phyloP scores from a whole-genome alignment of 768 basidiomycete species.

The Boletellus sp. region DNA sequence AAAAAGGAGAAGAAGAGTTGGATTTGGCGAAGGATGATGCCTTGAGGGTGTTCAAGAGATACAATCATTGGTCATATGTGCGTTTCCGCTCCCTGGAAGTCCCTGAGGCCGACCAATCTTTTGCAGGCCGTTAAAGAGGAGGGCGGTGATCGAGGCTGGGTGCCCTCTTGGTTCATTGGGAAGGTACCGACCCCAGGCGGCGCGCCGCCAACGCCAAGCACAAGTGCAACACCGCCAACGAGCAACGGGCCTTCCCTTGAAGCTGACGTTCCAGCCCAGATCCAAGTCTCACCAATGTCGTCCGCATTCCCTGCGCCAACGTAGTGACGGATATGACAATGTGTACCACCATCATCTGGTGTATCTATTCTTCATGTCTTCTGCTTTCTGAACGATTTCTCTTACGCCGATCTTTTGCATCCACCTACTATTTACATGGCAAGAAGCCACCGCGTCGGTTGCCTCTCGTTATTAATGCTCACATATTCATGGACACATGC shows the following conservation, averaged over 20 bases:
- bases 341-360: conserved; percentile 10
- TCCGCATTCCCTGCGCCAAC: conserved; percentile 63
- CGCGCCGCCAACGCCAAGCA: conserved; percentile 46
- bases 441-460: conserved; percentile 12
- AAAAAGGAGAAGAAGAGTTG: conserved; percentile 91
- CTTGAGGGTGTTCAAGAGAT: conserved; percentile 92
- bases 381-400: conserved; percentile 16
- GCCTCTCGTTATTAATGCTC: conserved; percentile 28
- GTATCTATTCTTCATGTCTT: conserved; percentile 22
- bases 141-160: conserved; percentile 93
- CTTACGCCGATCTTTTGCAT: conserved; percentile 16
- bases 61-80: conserved; percentile 97
- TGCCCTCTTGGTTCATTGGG: conserved; percentile 96
- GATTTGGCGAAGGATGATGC: conserved; percentile 85
- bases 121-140: conserved; percentile 87
- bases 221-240: conserved; percentile 39
- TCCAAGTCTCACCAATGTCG: conserved; percentile 72
- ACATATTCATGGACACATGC: conserved; percentile 17
- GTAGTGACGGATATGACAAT: conserved; percentile 22
- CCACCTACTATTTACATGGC: conserved; percentile 21
- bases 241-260: conserved; percentile 30
- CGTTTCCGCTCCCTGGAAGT: conserved; percentile 21
- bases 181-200: conserved; percentile 56
- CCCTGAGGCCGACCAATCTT: conserved; percentile 3
- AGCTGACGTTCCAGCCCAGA: conserved; percentile 41